These are phyloP conservation scores for Aspergillus hancockii DNA, from an alignment of 495 filamentous ascomycete genomes.

Conservation along the genomic window DNA sequence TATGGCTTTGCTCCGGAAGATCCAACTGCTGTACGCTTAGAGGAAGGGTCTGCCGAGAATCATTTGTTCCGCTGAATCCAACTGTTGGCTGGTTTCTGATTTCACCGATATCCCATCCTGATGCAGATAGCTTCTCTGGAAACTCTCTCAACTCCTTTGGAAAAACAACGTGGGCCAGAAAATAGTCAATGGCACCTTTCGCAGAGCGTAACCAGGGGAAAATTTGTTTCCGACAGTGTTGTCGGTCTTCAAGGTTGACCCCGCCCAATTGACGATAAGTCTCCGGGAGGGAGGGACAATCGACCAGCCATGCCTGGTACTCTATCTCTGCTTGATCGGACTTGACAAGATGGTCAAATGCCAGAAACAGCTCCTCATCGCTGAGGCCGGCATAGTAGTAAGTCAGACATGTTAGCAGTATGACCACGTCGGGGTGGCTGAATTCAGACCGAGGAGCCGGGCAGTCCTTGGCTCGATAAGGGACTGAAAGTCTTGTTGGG, in stretches of 20 bases:
- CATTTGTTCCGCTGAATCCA: constrained; percentile 76
- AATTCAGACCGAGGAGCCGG: constrained; percentile 67
- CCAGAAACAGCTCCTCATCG: constrained; percentile 49
- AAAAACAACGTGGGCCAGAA: constrained; percentile 62
- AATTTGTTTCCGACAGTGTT: constrained; percentile 38
- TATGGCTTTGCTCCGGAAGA: constrained; percentile 55
- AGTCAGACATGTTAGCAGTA: constrained; percentile 63
- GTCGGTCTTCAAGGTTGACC: constrained; percentile 60
- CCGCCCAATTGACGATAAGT: constrained; percentile 49
- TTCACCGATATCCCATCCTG: constrained; percentile 67
- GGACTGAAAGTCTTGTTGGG: constrained; percentile 60
- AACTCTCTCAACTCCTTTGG: constrained; percentile 66
- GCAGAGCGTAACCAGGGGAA: constrained; percentile 55
- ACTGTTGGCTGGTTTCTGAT: constrained; percentile 51
- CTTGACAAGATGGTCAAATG: constrained; percentile 50
- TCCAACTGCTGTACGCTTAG: constrained; percentile 57
- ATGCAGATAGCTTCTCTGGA: constrained; percentile 63
- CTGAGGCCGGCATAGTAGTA: constrained; percentile 69
- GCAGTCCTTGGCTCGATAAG: constrained; percentile 67
- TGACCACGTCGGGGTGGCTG: constrained; percentile 70
- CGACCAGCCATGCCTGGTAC: constrained; percentile 55
- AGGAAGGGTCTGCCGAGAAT: constrained; percentile 58
- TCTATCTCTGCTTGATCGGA: constrained; percentile 58
- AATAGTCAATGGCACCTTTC: constrained; percentile 62
- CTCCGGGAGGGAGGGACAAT: constrained; percentile 33